Percentiles rank a stretch among this genome's conserved stretches.
Conservation (phyloP, 176 grass and related monocot species). For the Chrysopogon serrulatus region DNA sequence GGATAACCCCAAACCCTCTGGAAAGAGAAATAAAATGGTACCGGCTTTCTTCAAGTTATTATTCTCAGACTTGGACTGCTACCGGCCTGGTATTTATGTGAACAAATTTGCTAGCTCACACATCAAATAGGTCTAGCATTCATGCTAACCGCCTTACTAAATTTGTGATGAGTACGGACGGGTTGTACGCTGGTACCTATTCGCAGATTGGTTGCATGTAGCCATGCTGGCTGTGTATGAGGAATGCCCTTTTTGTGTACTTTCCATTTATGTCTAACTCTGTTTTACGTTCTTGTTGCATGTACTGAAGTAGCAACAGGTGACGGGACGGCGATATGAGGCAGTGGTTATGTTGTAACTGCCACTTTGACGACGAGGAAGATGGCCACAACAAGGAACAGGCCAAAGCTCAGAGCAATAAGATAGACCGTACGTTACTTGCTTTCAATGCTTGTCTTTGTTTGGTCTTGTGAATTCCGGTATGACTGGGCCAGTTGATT, state of each 20-base stretch:
- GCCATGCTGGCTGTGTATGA: background rate
- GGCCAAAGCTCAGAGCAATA: constrained; percentile 40
- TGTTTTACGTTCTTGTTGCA: constrained; percentile 20
- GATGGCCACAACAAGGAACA: constrained; percentile 17
- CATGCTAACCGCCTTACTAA: background rate
- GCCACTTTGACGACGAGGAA: background rate
- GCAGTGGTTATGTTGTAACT: constrained; percentile 46
- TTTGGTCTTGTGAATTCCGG: background rate
- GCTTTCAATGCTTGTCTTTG: background rate
- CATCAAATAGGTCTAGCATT: background rate
- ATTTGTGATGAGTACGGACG: background rate
- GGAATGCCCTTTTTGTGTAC: background rate
- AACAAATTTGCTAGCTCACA: background rate
- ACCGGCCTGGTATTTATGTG: background rate
- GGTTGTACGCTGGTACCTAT: background rate
- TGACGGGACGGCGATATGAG: constrained; percentile 26
- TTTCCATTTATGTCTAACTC: constrained; percentile 17
- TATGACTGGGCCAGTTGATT: background rate
- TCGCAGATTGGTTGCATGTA: background rate
- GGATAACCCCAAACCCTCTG: background rate
- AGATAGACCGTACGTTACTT: constrained; percentile 18
- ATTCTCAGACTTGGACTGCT: background rate
- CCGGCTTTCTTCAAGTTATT: background rate
- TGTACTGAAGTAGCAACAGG: constrained; percentile 15
- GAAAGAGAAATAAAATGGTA: background rate